Percentiles rank a stretch among this genome's conserved stretches.
phyloP scores from a whole-genome alignment of 1,284 basidiomycete species.

The Grifola frondosa region DNA sequence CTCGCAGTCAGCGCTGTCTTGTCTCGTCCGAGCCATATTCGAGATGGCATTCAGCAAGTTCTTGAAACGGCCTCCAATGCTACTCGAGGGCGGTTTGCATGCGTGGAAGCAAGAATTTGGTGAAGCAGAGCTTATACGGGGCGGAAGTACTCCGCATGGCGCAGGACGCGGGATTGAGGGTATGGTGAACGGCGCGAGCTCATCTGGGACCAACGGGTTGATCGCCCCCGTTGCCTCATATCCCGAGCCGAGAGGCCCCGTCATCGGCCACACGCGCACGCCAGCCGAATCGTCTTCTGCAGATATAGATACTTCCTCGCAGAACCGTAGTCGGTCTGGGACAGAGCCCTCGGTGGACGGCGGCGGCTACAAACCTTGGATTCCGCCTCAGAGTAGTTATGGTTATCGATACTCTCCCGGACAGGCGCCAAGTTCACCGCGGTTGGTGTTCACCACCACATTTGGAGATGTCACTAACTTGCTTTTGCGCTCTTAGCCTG shows the following conservation, averaged over 20 bases:
- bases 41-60: constrained; percentile 72
- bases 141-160: constrained; percentile 21
- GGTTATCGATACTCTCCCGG: constrained; percentile 17
- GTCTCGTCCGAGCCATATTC: constrained; percentile 69
- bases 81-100: constrained; percentile 84
- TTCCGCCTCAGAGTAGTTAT: no score
- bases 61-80: constrained; percentile 76
- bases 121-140: constrained; percentile 44
- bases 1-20: constrained; percentile 51
- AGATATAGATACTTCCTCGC: constrained; percentile 23
- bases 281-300: constrained; percentile 29
- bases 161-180: constrained; percentile 10
- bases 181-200: constrained; percentile 14
- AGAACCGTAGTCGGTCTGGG: constrained; percentile 24
- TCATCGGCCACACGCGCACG: constrained; percentile 21
- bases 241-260: constrained; percentile 15
- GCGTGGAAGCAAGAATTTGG: constrained; percentile 78
- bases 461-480: background rate
- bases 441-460: constrained; percentile 13
- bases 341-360: constrained; percentile 24
- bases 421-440: constrained; percentile 22
- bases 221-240: constrained; percentile 16
- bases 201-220: constrained; percentile 20
- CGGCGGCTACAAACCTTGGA: constrained; percentile 24
- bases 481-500: constrained; percentile 5